Evolutionary conservation across 305 asterid genomes (phyloP), one percentile per base, ranked within the genome.

Genomic region (Ilex paraguariensis): DNA sequence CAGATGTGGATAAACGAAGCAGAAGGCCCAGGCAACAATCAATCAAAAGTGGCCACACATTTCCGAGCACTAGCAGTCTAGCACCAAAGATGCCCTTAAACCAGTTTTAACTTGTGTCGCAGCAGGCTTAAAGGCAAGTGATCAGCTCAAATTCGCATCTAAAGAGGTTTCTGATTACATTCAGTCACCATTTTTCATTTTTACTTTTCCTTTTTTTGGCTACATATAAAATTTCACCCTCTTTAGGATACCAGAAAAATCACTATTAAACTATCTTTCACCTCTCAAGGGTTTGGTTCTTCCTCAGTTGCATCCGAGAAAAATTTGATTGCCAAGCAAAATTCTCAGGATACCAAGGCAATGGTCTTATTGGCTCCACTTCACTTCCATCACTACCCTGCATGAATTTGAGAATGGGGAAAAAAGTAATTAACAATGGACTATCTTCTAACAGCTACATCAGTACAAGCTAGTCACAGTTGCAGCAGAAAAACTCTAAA

Each of bases 311-410:
- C 59, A 79, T 93, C 76, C 98, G 71, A 60, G 98, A 93, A 79
- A 81, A 93, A 76, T 84, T 83, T 14, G 98, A 93, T 56, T 93
- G 97, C 98, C 98, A 93, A 78, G 98, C 98, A 54, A 90, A 90
- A 75, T 93, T 86, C 45, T 86, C 87, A 2, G 97, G 98, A 79
- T 93, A 93, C 98, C 98, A 93, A 42, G 89, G 91, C 67, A 93
- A 73, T 54, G 93, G 96, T 71, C 74, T 86, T 59, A 93, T 81
- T 65, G 95, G 86, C 70, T 77, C 95, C 66, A 86, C 77, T 72
- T 79, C 94, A 70, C 63, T 70, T 64, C 97, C 98, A 80, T 87
- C 85, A 30, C 68, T 46, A 63, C 77, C 87, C 98, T 93, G 66
- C 67, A 71, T 17, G n/a, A 71, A 77, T 69, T 58, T 40, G 62